Percentiles rank a stretch among this genome's conserved stretches.
Conservation (phyloP, 164 flowering plant species). For the Nelumbo lutea region DNA sequence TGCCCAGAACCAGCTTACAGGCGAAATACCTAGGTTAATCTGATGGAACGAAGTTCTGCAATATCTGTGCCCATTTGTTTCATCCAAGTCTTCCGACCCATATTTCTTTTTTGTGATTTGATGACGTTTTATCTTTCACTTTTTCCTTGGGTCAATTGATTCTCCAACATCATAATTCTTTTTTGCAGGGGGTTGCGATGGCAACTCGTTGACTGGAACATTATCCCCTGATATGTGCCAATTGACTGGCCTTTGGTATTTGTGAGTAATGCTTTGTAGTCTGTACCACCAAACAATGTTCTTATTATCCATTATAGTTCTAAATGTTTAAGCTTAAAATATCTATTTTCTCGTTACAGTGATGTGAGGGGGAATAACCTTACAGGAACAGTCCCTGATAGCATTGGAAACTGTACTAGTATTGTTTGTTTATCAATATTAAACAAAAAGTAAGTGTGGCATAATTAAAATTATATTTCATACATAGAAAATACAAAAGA, state of each 20-base stretch:
- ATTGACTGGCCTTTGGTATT: too few relatives aligned
- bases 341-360: conserved; percentile 24
- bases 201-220: conserved; percentile 26
- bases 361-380: conserved; percentile 16
- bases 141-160: neutral
- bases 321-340: neutral
- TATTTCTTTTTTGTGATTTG: too few relatives aligned
- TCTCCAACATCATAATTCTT: too few relatives aligned
- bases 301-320: too few relatives aligned
- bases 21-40: conserved; percentile 34
- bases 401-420: too few relatives aligned
- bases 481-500: too few relatives aligned
- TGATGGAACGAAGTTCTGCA: conserved; percentile 96
- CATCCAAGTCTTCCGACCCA: conserved; percentile 33
- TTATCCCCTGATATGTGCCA: conserved; percentile 52
- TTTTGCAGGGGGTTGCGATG: conserved; percentile 64
- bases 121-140: neutral
- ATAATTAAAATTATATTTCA: too few relatives aligned
- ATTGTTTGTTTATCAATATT: too few relatives aligned
- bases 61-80: conserved; percentile 27
- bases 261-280: too few relatives aligned
- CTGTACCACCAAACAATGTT: too few relatives aligned
- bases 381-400: conserved; percentile 55
- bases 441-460: too few relatives aligned
- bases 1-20: conserved; percentile 46